Percentiles rank a stretch among this genome's conserved stretches.
These are phyloP conservation scores for Stagonosporopsis chrysanthemi DNA, from an alignment of 2,329 filamentous ascomycete species.

Conservation along the genomic window DNA sequence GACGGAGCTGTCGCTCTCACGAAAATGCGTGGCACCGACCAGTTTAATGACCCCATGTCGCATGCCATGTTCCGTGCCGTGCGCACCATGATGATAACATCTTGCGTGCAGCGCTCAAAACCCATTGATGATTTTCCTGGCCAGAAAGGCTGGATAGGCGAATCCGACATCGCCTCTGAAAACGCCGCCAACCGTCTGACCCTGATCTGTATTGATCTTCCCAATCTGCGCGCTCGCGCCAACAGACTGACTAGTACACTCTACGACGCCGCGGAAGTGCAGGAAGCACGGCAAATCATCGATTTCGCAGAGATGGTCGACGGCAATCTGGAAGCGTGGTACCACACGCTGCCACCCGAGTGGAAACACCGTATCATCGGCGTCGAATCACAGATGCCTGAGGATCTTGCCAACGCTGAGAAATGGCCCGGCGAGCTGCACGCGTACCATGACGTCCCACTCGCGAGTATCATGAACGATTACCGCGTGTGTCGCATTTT, in stretches of 20 bases:
- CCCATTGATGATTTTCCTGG: constrained; percentile 50
- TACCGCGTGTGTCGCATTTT: constrained; percentile 53
- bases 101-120: constrained; percentile 50
- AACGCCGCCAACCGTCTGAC: constrained; percentile 52
- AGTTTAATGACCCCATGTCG: constrained; percentile 49
- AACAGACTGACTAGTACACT: constrained; percentile 38
- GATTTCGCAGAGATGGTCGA: constrained; percentile 49
- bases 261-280: constrained; percentile 27
- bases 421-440: constrained; percentile 52
- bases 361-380: constrained; percentile 48
- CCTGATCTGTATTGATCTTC: constrained; percentile 50
- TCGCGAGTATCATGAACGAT: constrained; percentile 52
- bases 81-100: constrained; percentile 53
- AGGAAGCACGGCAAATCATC: constrained; percentile 45
- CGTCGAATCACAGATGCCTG: constrained; percentile 36
- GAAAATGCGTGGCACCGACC: constrained; percentile 49
- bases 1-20: constrained; percentile 52
- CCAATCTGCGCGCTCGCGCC: constrained; percentile 47
- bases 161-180: constrained; percentile 41
- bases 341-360: constrained; percentile 41
- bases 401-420: constrained; percentile 39
- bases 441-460: constrained; percentile 49
- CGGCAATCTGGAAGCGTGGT: constrained; percentile 48
- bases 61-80: constrained; percentile 52
- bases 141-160: constrained; percentile 44